Conservation (phyloP, 2,329 filamentous ascomycete species). For the Chaetomium sp. region DNA sequence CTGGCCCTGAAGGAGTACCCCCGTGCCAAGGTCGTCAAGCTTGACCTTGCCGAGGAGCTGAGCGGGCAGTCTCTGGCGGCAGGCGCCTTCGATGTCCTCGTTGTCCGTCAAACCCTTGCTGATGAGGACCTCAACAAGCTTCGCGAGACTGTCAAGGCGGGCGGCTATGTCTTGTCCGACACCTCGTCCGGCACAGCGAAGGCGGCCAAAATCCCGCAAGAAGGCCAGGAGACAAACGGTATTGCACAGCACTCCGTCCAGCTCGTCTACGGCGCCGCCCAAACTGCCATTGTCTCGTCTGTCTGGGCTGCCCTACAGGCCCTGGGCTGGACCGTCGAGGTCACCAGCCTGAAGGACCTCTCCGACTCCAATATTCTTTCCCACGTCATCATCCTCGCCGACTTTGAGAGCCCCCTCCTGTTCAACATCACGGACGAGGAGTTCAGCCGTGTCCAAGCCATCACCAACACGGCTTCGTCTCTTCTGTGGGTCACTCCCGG, state of each 20-base stretch:
- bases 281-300: neutral
- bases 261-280: neutral
- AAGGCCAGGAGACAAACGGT: neutral
- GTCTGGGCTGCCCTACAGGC: neutral
- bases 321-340: neutral
- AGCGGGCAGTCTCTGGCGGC: neutral
- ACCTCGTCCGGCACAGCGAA: neutral
- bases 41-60: neutral
- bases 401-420: neutral
- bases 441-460: neutral
- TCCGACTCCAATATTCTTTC: neutral
- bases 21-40: neutral
- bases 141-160: neutral
- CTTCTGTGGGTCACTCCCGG: neutral
- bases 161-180: neutral
- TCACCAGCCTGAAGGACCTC: neutral
- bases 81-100: neutral
- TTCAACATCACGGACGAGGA: neutral
- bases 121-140: neutral
- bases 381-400: slow-evolving; percentile 1
- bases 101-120: neutral
- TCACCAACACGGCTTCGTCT: neutral
- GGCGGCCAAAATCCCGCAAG: neutral
- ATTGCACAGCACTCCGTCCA: neutral
- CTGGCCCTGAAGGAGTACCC: neutral